These are phyloP conservation scores for Tilletia setariae DNA, from an alignment of 1,284 basidiomycete genomes.

Conservation along the genomic window DNA sequence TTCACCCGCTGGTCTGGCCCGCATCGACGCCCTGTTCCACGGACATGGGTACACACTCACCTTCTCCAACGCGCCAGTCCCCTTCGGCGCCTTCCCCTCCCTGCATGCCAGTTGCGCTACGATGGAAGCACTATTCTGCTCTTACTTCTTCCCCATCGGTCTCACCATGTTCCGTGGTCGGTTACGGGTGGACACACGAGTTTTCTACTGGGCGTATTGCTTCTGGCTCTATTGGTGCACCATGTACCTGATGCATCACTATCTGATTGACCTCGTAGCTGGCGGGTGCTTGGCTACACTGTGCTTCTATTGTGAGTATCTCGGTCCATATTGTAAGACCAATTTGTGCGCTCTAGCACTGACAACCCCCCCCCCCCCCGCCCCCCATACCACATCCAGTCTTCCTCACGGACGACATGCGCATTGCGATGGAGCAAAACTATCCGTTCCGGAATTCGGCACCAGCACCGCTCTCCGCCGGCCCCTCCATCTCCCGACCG, in stretches of 20 bases:
- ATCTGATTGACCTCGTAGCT: conserved; percentile 91
- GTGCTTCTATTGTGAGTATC: conserved; percentile 67
- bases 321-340: background rate
- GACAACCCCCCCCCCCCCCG: background rate
- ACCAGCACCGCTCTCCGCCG: conserved; percentile 30
- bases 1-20: conserved; percentile 84
- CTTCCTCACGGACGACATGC: conserved; percentile 46
- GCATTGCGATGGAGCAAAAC: conserved; percentile 44
- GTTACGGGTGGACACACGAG: conserved; percentile 50
- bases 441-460: conserved; percentile 34
- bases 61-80: conserved; percentile 86
- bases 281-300: conserved; percentile 84
- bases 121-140: conserved; percentile 85
- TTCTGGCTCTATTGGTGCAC: conserved; percentile 94
- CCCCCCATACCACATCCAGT: background rate
- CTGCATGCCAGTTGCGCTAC: conserved; percentile 88
- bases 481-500: conserved; percentile 30
- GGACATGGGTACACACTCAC: conserved; percentile 72
- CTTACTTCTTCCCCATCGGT: conserved; percentile 80
- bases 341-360: background rate
- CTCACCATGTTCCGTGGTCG: conserved; percentile 33
- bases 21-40: conserved; percentile 86
- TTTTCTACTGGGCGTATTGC: conserved; percentile 77
- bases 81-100: conserved; percentile 95
- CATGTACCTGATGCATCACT: conserved; percentile 69